phyloP scores from a whole-genome alignment of 495 filamentous ascomycete species.

The Penicillium manginii region DNA sequence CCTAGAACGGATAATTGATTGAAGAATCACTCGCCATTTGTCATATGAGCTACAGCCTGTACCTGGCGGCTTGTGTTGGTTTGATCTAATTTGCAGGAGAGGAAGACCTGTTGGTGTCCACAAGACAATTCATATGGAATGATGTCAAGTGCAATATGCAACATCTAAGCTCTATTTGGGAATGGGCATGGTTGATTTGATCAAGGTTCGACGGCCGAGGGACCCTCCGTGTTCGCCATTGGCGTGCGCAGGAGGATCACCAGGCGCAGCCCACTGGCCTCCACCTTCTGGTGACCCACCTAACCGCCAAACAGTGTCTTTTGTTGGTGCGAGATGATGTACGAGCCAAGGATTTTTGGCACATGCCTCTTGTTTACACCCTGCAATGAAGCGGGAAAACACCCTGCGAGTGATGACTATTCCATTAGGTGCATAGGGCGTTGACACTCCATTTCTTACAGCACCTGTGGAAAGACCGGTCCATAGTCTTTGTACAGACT shows the following conservation, averaged over 20 bases:
- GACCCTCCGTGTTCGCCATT: conserved; percentile 14
- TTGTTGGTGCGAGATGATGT: conserved; percentile 29
- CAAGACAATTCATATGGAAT: conserved; percentile 17
- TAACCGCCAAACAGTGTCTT: conserved; percentile 32
- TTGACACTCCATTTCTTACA: conserved; percentile 18
- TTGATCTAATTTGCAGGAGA: conserved; percentile 32
- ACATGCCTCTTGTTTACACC: conserved; percentile 12
- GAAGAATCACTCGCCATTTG: conserved; percentile 20
- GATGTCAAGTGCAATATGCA: conserved; percentile 40
- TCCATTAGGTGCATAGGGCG: conserved; percentile 31
- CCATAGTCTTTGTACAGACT: conserved; percentile 11
- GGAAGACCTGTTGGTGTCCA: conserved; percentile 25
- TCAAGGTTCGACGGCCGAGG: conserved; percentile 26
- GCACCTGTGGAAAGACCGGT: conserved; percentile 10
- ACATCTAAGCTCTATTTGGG: conserved; percentile 34
- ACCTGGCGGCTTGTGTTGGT: conserved; percentile 37
- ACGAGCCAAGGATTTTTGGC: conserved; percentile 4
- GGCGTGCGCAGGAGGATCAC: conserved; percentile 16
- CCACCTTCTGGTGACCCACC: conserved; percentile 36
- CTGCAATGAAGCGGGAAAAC: conserved; percentile 14
- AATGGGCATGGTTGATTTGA: conserved; percentile 15
- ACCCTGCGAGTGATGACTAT: conserved; percentile 23
- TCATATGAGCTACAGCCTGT: conserved; percentile 29
- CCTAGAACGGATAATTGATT: background rate
- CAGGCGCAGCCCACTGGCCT: conserved; percentile 21